Evolutionary conservation across 176 grass and related monocot genomes (phyloP).

Genomic region (Typha latifolia): DNA sequence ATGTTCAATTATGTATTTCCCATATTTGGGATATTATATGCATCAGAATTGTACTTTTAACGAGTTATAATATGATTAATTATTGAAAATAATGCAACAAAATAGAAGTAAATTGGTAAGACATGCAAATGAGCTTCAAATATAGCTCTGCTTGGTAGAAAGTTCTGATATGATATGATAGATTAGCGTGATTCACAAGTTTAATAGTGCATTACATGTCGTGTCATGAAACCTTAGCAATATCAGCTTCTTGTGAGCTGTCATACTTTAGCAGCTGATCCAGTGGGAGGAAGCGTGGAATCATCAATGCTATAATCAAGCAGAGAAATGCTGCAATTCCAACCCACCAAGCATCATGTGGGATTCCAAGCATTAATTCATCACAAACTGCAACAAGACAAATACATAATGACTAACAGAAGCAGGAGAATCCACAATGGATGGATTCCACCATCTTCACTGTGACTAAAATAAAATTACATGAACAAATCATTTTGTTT

Average conservation of each 20-base stretch:
- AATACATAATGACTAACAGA: neutral
- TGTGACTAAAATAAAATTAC: too few species aligned
- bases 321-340: slow-evolving; percentile 49
- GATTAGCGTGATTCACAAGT: neutral
- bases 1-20: too few species aligned
- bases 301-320: slow-evolving; percentile 34
- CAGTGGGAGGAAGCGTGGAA: slow-evolving; percentile 45
- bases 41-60: too few species aligned
- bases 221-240: slow-evolving; percentile 28
- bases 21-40: too few species aligned
- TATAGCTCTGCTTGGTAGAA: too few species aligned
- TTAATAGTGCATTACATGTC: neutral
- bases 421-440: neutral
- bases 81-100: too few species aligned
- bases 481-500: too few species aligned
- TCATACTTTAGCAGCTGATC: slow-evolving; percentile 27
- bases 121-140: too few species aligned
- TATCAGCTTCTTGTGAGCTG: neutral
- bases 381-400: slow-evolving; percentile 53
- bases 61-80: too few species aligned
- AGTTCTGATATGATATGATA: neutral
- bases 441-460: too few species aligned
- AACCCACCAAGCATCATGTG: slow-evolving; percentile 62
- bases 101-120: too few species aligned
- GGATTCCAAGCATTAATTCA: slow-evolving; percentile 58